A percentile compares a stretch with the other conserved stretches of the same genome.
phyloP scores from a whole-genome alignment of 495 filamentous ascomycete genomes.

The Daldinia vernicosa region DNA sequence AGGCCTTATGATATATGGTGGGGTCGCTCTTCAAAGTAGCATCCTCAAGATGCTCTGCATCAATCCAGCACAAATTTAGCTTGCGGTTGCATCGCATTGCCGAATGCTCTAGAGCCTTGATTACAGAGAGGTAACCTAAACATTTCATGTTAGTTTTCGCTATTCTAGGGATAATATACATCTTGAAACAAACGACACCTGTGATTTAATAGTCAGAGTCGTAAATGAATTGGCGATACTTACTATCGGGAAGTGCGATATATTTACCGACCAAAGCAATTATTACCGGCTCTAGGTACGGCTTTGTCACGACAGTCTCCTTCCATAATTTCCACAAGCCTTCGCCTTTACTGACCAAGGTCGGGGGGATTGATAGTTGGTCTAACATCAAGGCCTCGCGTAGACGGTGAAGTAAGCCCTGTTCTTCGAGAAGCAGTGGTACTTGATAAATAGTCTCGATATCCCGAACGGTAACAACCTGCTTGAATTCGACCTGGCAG shows the following conservation, averaged over 20 bases:
- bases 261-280: slow-evolving; percentile 97
- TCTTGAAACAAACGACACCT: not conserved
- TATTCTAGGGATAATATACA: not conserved
- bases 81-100: slow-evolving; percentile 86
- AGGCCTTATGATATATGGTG: slow-evolving; percentile 85
- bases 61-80: slow-evolving; percentile 82
- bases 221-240: not conserved
- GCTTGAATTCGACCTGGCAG: slow-evolving; percentile 81
- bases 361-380: slow-evolving; percentile 53
- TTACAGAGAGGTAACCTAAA: slow-evolving; percentile 28
- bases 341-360: slow-evolving; percentile 64
- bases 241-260: slow-evolving; percentile 72
- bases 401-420: slow-evolving; percentile 74
- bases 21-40: slow-evolving; percentile 64
- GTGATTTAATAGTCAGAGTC: not conserved
- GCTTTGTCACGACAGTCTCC: slow-evolving; percentile 67
- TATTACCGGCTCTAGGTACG: slow-evolving; percentile 73
- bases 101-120: slow-evolving; percentile 86
- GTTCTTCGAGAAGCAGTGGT: slow-evolving; percentile 83
- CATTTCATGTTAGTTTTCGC: not conserved
- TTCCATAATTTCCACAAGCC: slow-evolving; percentile 78
- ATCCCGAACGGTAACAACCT: slow-evolving; percentile 87
- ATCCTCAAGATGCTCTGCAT: slow-evolving; percentile 82
- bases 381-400: slow-evolving; percentile 68
- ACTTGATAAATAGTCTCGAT: slow-evolving; percentile 91